These are phyloP conservation scores for Penicillium verrucosum DNA, from an alignment of 2,329 filamentous ascomycete genomes.

Conservation along the genomic window DNA sequence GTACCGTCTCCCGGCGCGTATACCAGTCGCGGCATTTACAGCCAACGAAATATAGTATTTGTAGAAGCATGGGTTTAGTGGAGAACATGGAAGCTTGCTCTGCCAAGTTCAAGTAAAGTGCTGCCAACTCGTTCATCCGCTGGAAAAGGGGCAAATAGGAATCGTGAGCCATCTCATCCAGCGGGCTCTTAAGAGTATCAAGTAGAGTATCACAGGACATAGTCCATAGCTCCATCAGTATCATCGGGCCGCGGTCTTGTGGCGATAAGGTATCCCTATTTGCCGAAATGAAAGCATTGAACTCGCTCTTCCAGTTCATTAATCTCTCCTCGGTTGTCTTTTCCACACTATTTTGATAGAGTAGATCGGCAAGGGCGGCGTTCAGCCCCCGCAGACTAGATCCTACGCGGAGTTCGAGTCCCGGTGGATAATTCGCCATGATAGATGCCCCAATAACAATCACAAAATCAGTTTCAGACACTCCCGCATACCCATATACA, in stretches of 20 bases:
- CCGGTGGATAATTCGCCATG: not conserved
- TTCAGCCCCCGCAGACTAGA: not conserved
- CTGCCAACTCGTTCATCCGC: not conserved
- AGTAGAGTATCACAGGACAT: not conserved
- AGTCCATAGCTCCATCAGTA: not conserved
- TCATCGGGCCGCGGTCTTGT: not conserved
- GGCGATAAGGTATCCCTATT: not conserved
- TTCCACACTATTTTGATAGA: not conserved
- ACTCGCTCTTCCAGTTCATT: not conserved
- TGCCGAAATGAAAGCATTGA: not conserved
- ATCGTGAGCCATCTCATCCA: not conserved
- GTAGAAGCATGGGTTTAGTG: not conserved
- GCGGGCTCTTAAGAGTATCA: not conserved
- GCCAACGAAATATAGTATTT: not conserved
- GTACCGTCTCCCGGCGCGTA: not conserved
- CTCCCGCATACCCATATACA: not conserved
- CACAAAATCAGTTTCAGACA: not conserved
- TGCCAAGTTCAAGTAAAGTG: not conserved
- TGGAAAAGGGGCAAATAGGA: not conserved
- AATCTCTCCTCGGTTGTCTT: not conserved
- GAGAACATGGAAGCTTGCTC: not conserved
- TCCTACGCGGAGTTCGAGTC: not conserved
- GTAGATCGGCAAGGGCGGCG: not conserved
- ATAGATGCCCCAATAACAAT: not conserved
- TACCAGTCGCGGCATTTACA: conserved; percentile 1